Evolutionary conservation across 352 stramenopile genomes (phyloP), one percentile per base, ranked within the genome.

Genomic region (Phytophthora europaea): DNA sequence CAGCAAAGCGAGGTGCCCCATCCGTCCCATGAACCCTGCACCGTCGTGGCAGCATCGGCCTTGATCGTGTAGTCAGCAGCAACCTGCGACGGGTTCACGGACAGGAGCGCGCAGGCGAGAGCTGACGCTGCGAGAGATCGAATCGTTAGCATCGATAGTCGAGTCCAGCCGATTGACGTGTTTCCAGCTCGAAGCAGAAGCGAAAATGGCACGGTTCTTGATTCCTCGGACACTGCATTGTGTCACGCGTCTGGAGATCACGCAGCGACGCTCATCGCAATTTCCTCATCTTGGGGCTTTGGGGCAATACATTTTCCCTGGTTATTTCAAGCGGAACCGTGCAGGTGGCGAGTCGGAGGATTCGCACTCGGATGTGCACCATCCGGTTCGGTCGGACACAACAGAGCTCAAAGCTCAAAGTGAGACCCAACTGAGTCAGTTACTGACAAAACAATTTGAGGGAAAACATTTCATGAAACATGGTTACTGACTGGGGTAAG

Each of bases 1-100:
- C 81, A 90, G 53, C 71, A 81, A 54, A 90, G 81, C 54, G 83
- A 89, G 10, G 83, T 88, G 50, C 83, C 83, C 77, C 77, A 90
- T 34, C 81, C 83, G 68, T 89, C 79, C 83, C 81, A 90, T 13
- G 45, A 58, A 26, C 56, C 48, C 12, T 79, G 54, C 45, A 73
- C 45, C 18, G 75, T 70, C 53, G 66, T 70, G 36, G 70, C 53
- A 4, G 70, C 70, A 48, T 70, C 50, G 4, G 65, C 66, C 47
- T 73, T 73, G 0, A 77, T 65, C 7, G 70, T 77, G 53, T 77
- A 77, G 65, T 73, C 70, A 16, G 70, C 70, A 57, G 58, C 26
- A 13, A 73, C 54, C 12, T 59, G 59, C n/a, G 52, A 68, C 10
- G 50, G 51, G 20, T 59, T 61, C 31, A 26, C 59, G 52, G 60